phyloP scores from a whole-genome alignment of 2,329 filamentous ascomycete genomes.

The Furcasterigmium sp. region DNA sequence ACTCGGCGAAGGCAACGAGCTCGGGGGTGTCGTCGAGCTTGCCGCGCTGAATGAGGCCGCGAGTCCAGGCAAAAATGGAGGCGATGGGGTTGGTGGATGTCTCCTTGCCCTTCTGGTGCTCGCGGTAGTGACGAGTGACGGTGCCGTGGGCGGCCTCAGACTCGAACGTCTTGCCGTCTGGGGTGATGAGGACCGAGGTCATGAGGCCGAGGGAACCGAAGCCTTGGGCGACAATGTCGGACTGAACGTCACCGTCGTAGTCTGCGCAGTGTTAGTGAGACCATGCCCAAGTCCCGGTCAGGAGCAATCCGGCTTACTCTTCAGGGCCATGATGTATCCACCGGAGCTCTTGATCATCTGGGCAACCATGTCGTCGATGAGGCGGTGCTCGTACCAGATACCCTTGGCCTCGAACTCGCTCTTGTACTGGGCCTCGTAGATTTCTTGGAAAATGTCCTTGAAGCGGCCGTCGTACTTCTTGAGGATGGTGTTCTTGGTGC shows the following conservation, averaged over 20 bases:
- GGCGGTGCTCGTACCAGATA: constrained; percentile 98
- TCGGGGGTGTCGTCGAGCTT: constrained; percentile 91
- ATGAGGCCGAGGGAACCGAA: constrained; percentile 97
- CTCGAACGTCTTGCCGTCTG: constrained; percentile 94
- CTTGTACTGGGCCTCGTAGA: constrained; percentile 86
- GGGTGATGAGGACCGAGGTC: constrained; percentile 96
- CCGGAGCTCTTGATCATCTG: constrained; percentile 99
- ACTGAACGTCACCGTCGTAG: constrained; percentile 98
- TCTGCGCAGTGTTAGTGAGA: constrained; percentile 48
- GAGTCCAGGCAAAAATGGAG: constrained; percentile 98
- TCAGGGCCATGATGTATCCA: constrained; percentile 95
- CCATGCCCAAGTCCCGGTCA: too few relatives aligned
- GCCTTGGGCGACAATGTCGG: constrained; percentile 95
- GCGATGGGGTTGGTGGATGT: constrained; percentile 99
- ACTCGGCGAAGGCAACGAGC: constrained; percentile 84
- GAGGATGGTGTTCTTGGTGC: constrained; percentile 99
- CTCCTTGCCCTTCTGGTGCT: constrained; percentile 96
- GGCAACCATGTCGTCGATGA: constrained; percentile 99
- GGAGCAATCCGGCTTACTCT: too few relatives aligned
- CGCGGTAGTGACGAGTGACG: constrained; percentile 96
- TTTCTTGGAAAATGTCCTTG: constrained; percentile 99
- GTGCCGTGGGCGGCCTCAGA: constrained; percentile 97
- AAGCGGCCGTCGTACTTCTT: constrained; percentile 99
- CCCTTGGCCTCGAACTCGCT: constrained; percentile 82
- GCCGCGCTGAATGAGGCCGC: constrained; percentile 87